phyloP scores from a whole-genome alignment of 2,329 filamentous ascomycete species.

The Tolypocladium amazonense region DNA sequence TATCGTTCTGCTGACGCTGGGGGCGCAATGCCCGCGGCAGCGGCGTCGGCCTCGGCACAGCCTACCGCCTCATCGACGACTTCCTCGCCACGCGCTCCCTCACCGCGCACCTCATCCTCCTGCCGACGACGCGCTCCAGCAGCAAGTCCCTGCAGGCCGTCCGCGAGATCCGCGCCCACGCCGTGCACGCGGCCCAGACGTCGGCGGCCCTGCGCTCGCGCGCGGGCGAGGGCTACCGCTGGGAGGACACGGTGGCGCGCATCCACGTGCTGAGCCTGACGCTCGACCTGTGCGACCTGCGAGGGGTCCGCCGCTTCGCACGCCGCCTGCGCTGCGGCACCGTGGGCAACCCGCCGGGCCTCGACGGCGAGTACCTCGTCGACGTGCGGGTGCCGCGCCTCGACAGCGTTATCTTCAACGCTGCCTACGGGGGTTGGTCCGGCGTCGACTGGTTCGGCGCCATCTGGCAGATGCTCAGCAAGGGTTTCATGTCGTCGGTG shows the following conservation, averaged over 20 bases:
- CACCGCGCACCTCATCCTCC: slow-evolving; percentile 61
- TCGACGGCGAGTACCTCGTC: slow-evolving; percentile 24
- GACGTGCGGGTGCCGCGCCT: slow-evolving; percentile 54
- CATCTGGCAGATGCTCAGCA: slow-evolving; percentile 40
- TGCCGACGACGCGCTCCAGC: slow-evolving; percentile 71
- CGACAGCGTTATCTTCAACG: slow-evolving; percentile 75
- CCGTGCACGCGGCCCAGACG: slow-evolving; percentile 29
- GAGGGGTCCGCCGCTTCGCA: slow-evolving; percentile 38
- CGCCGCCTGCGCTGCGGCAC: slow-evolving; percentile 31
- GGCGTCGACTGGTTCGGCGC: slow-evolving; percentile 62
- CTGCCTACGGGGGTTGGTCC: slow-evolving; percentile 77
- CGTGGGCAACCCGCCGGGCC: slow-evolving; percentile 32
- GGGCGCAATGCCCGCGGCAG: slow-evolving; percentile 31
- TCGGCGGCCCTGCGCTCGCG: slow-evolving; percentile 27
- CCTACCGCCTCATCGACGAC: slow-evolving; percentile 78
- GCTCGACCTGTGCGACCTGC: slow-evolving; percentile 50
- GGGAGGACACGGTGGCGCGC: slow-evolving; percentile 32
- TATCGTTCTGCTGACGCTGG: neutral
- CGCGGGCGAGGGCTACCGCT: slow-evolving; percentile 19
- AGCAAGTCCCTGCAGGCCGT: slow-evolving; percentile 68
- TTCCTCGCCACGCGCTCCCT: slow-evolving; percentile 63
- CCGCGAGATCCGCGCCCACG: slow-evolving; percentile 49
- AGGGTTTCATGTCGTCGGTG: slow-evolving; percentile 52
- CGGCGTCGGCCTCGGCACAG: slow-evolving; percentile 77
- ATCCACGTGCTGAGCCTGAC: slow-evolving; percentile 49